Evolutionary conservation across 495 filamentous ascomycete genomes (phyloP).

Genomic region (Arthonia radiata): DNA sequence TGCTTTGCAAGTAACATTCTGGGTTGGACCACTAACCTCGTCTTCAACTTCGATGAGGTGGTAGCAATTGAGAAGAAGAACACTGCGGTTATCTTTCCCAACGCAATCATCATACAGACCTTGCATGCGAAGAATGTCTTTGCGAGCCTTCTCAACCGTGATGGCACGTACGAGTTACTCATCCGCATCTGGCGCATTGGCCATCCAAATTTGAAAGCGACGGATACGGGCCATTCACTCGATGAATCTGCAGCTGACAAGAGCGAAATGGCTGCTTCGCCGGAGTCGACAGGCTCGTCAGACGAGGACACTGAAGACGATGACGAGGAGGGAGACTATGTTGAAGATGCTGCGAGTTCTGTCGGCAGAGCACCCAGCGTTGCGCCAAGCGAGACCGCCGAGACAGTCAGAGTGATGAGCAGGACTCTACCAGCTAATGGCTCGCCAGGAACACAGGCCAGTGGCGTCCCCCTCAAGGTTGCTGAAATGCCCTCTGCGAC

Average conservation of each 20-base stretch:
- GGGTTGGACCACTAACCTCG: constrained; percentile 87
- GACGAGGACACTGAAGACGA: constrained; percentile 38
- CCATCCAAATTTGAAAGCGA: constrained; percentile 71
- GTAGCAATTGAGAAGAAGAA: constrained; percentile 91
- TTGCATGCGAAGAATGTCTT: constrained; percentile 88
- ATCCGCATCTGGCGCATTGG: constrained; percentile 96
- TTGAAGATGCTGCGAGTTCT: constrained; percentile 36
- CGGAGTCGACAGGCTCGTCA: constrained; percentile 30
- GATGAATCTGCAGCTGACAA: constrained; percentile 62
- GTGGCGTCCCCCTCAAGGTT: too few species aligned
- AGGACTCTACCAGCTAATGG: too few species aligned
- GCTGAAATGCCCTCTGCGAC: constrained; percentile 46
- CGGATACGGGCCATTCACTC: constrained; percentile 62
- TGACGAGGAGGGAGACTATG: constrained; percentile 39
- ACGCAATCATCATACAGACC: constrained; percentile 90
- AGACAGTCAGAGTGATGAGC: constrained; percentile 26
- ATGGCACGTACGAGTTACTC: constrained; percentile 90
- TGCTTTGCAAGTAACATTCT: constrained; percentile 99
- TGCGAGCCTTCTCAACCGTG: constrained; percentile 77
- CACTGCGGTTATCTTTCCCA: constrained; percentile 88
- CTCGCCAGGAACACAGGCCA: too few species aligned
- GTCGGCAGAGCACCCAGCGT: constrained; percentile 34
- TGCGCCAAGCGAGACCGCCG: constrained; percentile 30
- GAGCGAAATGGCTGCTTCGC: constrained; percentile 66
- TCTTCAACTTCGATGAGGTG: constrained; percentile 95